Conservation (phyloP, 2,329 filamentous ascomycete genomes). For the Sarocladiaceae sp. region DNA sequence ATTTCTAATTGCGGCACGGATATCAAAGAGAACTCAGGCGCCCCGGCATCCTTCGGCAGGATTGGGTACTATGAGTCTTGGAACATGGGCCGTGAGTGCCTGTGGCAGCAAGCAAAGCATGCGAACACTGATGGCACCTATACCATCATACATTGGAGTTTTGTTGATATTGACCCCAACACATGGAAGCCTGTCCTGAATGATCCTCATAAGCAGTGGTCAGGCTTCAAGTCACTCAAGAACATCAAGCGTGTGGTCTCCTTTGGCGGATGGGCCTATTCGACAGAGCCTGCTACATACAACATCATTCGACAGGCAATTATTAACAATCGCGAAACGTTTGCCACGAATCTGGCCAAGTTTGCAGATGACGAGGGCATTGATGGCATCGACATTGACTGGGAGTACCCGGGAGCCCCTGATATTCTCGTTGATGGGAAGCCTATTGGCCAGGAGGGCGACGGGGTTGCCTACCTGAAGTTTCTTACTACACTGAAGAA, state of each 20-base stretch:
- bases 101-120: slow-evolving; percentile 11
- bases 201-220: too few species aligned
- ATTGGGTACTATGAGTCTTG: slow-evolving; percentile 15
- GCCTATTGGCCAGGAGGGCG: slow-evolving; percentile 17
- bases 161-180: background rate
- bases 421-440: slow-evolving; percentile 19
- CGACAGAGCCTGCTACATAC: background rate
- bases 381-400: slow-evolving; percentile 40
- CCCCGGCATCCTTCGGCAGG: slow-evolving; percentile 8
- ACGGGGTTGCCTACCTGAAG: slow-evolving; percentile 25
- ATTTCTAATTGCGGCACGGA: slow-evolving; percentile 17
- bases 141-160: background rate
- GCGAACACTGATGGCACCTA: background rate
- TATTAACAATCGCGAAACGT: slow-evolving; percentile 28
- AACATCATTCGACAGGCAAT: slow-evolving; percentile 21
- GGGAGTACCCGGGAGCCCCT: slow-evolving; percentile 34
- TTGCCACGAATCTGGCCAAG: slow-evolving; percentile 29
- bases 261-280: slow-evolving; percentile 1
- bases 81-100: slow-evolving; percentile 11
- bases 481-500: slow-evolving; percentile 24
- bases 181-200: slow-evolving; percentile 8
- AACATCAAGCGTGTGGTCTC: slow-evolving; percentile 10
- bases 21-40: slow-evolving; percentile 9
- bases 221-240: slow-evolving; percentile 6
- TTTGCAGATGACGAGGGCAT: slow-evolving; percentile 33